Conservation (phyloP, 2,329 filamentous ascomycete species). For the Cladophialophora bantiana region DNA sequence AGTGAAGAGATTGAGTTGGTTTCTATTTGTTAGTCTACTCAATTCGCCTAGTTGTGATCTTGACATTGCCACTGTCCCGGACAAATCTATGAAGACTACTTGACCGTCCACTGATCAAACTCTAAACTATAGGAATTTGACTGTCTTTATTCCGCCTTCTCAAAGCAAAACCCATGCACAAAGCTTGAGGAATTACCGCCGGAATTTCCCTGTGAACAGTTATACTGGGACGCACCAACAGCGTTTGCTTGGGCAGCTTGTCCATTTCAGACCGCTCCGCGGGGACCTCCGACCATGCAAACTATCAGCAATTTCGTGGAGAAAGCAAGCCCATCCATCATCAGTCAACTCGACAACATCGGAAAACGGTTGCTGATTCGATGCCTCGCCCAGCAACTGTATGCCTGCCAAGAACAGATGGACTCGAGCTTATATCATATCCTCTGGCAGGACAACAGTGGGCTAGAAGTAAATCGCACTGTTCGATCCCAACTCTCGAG, state of each 20-base stretch:
- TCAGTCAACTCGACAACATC: constrained; percentile 7
- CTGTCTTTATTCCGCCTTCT: constrained; percentile 22
- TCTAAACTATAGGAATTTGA: constrained; percentile 17
- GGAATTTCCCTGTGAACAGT: constrained; percentile 13
- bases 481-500: constrained; percentile 2
- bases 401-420: constrained; percentile 15
- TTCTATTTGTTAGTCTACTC: constrained; percentile 16
- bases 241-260: constrained; percentile 19
- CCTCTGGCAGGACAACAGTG: constrained; percentile 15
- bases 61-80: neutral
- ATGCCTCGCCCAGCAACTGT: constrained; percentile 10
- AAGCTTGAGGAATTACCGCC: constrained; percentile 21
- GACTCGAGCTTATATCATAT: constrained; percentile 11
- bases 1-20: constrained; percentile 15
- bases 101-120: neutral
- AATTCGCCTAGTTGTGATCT: neutral
- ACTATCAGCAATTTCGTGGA: constrained; percentile 9
- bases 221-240: constrained; percentile 23
- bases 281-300: constrained; percentile 18
- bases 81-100: neutral
- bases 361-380: constrained; percentile 20
- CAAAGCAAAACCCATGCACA: constrained; percentile 20
- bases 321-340: constrained; percentile 1
- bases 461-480: neutral
- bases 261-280: constrained; percentile 15